These are phyloP conservation scores for Aphanomyces stellatus DNA, from an alignment of 352 stramenopile genomes.

Conservation along the genomic window DNA sequence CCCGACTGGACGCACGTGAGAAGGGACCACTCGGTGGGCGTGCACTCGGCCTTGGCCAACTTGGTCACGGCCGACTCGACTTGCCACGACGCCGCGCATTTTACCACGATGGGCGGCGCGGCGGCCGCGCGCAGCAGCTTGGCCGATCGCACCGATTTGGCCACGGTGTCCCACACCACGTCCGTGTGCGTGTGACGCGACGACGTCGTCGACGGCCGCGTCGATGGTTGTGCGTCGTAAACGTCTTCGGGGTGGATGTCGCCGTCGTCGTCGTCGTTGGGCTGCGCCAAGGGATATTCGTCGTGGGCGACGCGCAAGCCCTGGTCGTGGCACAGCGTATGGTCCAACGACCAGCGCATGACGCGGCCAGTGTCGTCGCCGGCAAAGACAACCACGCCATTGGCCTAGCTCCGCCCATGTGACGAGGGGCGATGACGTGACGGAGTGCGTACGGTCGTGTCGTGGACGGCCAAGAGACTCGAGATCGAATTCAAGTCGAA, in stretches of 20 bases:
- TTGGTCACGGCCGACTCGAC: slow-evolving; percentile 29
- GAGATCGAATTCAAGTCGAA: neutral
- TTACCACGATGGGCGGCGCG: neutral
- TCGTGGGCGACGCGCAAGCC: neutral
- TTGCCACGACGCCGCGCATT: slow-evolving; percentile 27
- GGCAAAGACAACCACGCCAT: slow-evolving; percentile 24
- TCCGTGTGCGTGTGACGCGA: slow-evolving; percentile 4
- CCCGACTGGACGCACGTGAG: slow-evolving; percentile 42
- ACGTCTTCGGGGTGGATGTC: neutral
- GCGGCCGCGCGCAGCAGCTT: neutral
- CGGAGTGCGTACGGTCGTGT: too few species aligned
- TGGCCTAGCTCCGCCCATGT: too few species aligned
- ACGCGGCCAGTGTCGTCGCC: slow-evolving; percentile 40
- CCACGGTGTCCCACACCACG: neutral
- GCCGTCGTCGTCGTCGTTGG: slow-evolving; percentile 1
- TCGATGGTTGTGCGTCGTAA: neutral
- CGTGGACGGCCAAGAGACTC: neutral
- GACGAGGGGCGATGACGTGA: too few species aligned
- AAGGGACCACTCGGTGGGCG: slow-evolving; percentile 31
- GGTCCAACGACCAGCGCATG: slow-evolving; percentile 29
- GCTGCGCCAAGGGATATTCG: too few species aligned
- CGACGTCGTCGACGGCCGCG: neutral
- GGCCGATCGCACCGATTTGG: neutral
- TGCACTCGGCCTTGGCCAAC: slow-evolving; percentile 31
- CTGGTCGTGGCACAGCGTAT: neutral